A percentile compares a stretch with the other conserved stretches of the same genome.
Conservation (phyloP, 495 filamentous ascomycete species). For the Neurospora sp. region DNA sequence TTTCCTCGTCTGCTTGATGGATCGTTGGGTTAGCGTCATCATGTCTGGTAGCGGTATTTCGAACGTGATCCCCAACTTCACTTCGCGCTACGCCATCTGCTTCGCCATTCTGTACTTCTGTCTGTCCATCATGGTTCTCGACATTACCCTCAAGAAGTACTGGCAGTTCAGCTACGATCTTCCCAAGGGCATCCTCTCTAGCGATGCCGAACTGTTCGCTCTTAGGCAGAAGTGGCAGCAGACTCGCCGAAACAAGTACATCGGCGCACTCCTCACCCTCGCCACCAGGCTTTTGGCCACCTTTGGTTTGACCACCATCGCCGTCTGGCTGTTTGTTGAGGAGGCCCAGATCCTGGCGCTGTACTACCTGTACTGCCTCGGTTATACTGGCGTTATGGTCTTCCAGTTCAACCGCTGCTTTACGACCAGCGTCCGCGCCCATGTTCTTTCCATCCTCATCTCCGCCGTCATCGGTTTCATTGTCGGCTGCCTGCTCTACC, state of each 20-base stretch:
- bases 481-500: constrained; percentile 11
- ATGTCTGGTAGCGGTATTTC: constrained; percentile 7
- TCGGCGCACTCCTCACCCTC: constrained; percentile 4
- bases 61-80: constrained; percentile 11
- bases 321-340: constrained; percentile 14
- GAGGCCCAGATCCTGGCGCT: constrained; percentile 4
- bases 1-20: constrained; percentile 21
- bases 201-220: not conserved
- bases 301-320: constrained; percentile 11
- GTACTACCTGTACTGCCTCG: constrained; percentile 15
- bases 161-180: constrained; percentile 13
- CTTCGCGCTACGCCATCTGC: constrained; percentile 20
- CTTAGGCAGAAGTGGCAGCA: constrained; percentile 10
- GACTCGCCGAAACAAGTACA: constrained; percentile 3
- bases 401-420: constrained; percentile 27
- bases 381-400: constrained; percentile 17
- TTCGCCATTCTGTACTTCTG: constrained; percentile 23
- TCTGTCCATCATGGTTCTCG: constrained; percentile 13
- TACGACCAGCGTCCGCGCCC: constrained; percentile 11
- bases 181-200: constrained; percentile 9
- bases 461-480: constrained; percentile 15
- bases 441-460: constrained; percentile 12
- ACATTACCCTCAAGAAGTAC: constrained; percentile 12
- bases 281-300: constrained; percentile 6
- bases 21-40: constrained; percentile 20